Evolutionary conservation across 306 rosid genomes (phyloP), one percentile per base, ranked within the genome.

Genomic region (Rubus idaeus): DNA sequence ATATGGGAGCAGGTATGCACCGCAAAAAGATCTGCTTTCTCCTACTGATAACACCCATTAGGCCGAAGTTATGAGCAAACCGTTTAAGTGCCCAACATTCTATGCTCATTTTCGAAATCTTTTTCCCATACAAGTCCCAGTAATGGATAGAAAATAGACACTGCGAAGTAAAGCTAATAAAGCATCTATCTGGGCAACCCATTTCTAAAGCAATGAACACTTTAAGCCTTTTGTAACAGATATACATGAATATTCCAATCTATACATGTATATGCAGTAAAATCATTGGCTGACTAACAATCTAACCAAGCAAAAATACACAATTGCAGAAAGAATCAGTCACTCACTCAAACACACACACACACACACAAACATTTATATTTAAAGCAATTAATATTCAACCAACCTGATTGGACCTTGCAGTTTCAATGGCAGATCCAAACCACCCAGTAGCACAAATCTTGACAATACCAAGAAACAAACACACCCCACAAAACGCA

Each of bases 391-490:
- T 6, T 52, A 39, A 10, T 17, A 60, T 12, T 47, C 52, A 50
- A 52, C 82, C 57, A 56, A 95, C 99, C 97, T 83, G 82, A 77
- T 78, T 79, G 30, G 84, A 84, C 79, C 83, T 82, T 35, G 90
- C 85, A 83, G 75, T 79, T 58, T 92, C 94, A 20, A 95, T 84
- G 66, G 93, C 88, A 77, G 93, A 95, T 95, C 99, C 97, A 83
- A 95, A 87, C 99, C 99, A 95, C 1, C 99, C 97, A 83, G 90
- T 88, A 11, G 94, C 90, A 74, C 97, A 92, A n/a, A 95, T 95
- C 88, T 92, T 95, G 41, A 95, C 56, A 51, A 92, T 85, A 52
- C 96, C 99, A 41, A 95, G 83, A 85, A 95, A 95, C 76, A 95
- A 74, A 75, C 99, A 95, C 64, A 88, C 45, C 26, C 94, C 96